Conservation (phyloP, 495 filamentous ascomycete genomes). For the Letharia columbiana region DNA sequence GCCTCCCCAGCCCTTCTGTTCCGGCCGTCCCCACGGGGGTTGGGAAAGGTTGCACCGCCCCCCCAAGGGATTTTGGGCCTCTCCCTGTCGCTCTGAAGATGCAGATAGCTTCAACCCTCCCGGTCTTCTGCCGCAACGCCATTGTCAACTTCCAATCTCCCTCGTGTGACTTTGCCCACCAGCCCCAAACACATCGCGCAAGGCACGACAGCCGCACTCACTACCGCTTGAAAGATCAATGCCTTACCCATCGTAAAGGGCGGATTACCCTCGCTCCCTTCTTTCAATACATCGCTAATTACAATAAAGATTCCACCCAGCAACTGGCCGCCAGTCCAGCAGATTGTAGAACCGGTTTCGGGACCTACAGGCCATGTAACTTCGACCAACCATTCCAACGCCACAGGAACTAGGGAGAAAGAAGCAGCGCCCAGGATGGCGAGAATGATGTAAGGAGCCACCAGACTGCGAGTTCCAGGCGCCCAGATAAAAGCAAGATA, state of each 20-base stretch:
- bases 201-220: slow-evolving; percentile 56
- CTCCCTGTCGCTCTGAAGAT: neutral
- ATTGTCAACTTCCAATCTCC: slow-evolving; percentile 47
- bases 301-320: slow-evolving; percentile 79
- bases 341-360: slow-evolving; percentile 71
- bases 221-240: slow-evolving; percentile 68
- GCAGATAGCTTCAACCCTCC: neutral
- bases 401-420: slow-evolving; percentile 77
- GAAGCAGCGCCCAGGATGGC: slow-evolving; percentile 67
- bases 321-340: slow-evolving; percentile 67
- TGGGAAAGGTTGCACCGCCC: no score
- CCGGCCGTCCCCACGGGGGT: neutral
- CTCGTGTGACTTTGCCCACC: slow-evolving; percentile 46
- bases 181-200: slow-evolving; percentile 58
- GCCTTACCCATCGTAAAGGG: slow-evolving; percentile 60
- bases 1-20: neutral
- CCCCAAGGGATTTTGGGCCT: no score
- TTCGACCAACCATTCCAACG: slow-evolving; percentile 78
- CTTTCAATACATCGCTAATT: slow-evolving; percentile 70
- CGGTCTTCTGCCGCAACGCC: neutral
- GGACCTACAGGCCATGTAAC: slow-evolving; percentile 81
- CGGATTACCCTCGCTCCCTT: slow-evolving; percentile 44
- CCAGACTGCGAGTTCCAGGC: slow-evolving; percentile 58
- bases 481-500: slow-evolving; percentile 80
- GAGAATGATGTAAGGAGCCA: slow-evolving; percentile 61